These are phyloP conservation scores for Starmera dryadoides DNA, from an alignment of 805 yeast genomes.

Conservation along the genomic window DNA sequence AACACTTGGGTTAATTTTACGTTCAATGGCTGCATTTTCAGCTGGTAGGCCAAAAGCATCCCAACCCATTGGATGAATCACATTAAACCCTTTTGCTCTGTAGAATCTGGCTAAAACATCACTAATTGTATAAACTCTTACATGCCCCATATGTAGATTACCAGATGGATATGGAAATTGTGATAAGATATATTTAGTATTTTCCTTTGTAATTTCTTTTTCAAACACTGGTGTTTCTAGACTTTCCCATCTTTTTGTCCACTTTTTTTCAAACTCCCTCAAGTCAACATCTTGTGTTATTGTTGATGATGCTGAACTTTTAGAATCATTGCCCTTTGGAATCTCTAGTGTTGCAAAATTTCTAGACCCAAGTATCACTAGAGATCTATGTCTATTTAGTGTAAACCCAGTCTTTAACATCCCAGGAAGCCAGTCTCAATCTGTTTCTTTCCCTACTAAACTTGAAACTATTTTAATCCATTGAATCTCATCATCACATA, in stretches of 20 bases:
- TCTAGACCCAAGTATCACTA: too few relatives aligned
- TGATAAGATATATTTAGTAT: slow-evolving; percentile 57
- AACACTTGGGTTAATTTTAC: slow-evolving; percentile 64
- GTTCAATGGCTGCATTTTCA: slow-evolving; percentile 93
- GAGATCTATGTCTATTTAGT: too few relatives aligned
- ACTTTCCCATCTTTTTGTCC: slow-evolving; percentile 42
- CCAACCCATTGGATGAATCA: slow-evolving; percentile 98
- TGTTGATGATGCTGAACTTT: too few relatives aligned
- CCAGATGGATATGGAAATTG: slow-evolving; percentile 99
- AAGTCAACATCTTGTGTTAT: background rate
- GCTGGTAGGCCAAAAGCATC: slow-evolving; percentile 99
- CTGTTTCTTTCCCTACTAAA: too few relatives aligned
- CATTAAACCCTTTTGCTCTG: slow-evolving; percentile 67
- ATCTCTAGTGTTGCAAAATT: too few relatives aligned
- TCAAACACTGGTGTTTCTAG: slow-evolving; percentile 23
- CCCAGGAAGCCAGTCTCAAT: too few relatives aligned
- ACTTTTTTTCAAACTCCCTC: slow-evolving; percentile 39
- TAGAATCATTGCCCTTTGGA: too few relatives aligned
- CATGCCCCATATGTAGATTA: slow-evolving; percentile 85
- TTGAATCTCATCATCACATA: too few relatives aligned
- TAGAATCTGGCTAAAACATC: slow-evolving; percentile 78
- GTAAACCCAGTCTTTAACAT: too few relatives aligned
- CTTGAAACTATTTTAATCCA: too few relatives aligned
- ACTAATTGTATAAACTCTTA: slow-evolving; percentile 86
- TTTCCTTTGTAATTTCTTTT: slow-evolving; percentile 6